Base-by-base conservation (phyloP, 1,284 basidiomycete species). In the Singerocomus inundabilis region DNA sequence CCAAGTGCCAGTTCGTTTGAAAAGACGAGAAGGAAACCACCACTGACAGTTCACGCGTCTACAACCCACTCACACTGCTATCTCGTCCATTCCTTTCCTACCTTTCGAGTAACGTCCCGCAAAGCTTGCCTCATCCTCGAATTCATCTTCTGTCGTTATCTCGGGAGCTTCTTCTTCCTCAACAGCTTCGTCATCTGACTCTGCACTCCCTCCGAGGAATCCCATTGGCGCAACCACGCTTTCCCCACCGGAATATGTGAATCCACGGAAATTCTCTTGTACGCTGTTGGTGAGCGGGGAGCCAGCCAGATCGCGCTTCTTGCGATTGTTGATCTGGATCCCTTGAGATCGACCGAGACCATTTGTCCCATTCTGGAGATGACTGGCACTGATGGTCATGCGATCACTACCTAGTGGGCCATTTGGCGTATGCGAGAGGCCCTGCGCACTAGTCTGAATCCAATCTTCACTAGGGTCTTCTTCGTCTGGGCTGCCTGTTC, bases 211-310 rank as follows among this genome's bases (percentile, higher is more conserved):
- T 73, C 73, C 72, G 53, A 72, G 66, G 47, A 68, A 56, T 52
- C 57, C 62, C 48, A 66, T 67, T 9, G 72, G 72, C 35, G 72
- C 71, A n/a, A 74, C 67, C 21, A 83, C 66, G 54, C 88, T 85
- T 70, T 91, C 85, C 57, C 91, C 89, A 51, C 91, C 91, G 30
- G 85, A 87, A 67, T 91, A 95, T 5, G 92, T 94, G 75, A 93
- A 95, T 36, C 91, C 91, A 48, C 86, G 80, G 70, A 97, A 97
- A 70, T 96, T 93, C 75, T 94, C 93, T 74, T 97, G 93, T 43
- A 97, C 88, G 60, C 88, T 91, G 65, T 76, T 91, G 54, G 92
- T 93, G 60, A 96, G 74, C 24, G 91, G 88, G 31, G 78, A 83
- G 16, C 81, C 80, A 41, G 70, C 70, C 47, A 70, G 51, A 44